Conservation (phyloP, 192 early-diverging fungal species). For the Phlyctochytrium bullatum region DNA sequence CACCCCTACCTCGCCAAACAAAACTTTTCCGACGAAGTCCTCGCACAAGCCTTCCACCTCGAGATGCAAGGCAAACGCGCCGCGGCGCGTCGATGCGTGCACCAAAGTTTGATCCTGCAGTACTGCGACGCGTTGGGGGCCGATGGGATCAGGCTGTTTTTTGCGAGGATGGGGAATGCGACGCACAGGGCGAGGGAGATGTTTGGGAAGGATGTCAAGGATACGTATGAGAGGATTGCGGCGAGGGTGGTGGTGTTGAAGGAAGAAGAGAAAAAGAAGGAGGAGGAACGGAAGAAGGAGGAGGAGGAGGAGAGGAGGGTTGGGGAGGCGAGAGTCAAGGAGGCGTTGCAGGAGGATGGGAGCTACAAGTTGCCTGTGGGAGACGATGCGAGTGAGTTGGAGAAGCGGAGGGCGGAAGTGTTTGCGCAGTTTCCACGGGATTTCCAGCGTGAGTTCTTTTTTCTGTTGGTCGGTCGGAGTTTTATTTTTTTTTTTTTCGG, state of each 20-base stretch:
- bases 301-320: slow-evolving; percentile 48
- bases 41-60: slow-evolving; percentile 77
- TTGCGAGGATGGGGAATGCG: slow-evolving; percentile 55
- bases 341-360: slow-evolving; percentile 74
- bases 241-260: slow-evolving; percentile 69
- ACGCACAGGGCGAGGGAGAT: slow-evolving; percentile 64
- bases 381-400: slow-evolving; percentile 55
- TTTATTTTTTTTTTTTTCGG: slow-evolving; percentile 10
- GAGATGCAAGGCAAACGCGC: slow-evolving; percentile 70
- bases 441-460: slow-evolving; percentile 54
- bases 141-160: slow-evolving; percentile 83
- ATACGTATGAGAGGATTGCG: slow-evolving; percentile 78
- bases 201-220: slow-evolving; percentile 83
- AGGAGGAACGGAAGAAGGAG: slow-evolving; percentile 35
- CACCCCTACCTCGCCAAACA: slow-evolving; percentile 70
- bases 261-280: slow-evolving; percentile 46
- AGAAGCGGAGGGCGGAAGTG: slow-evolving; percentile 56
- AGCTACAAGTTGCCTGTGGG: slow-evolving; percentile 70
- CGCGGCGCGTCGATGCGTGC: slow-evolving; percentile 71
- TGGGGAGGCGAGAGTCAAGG: slow-evolving; percentile 57
- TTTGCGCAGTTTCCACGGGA: slow-evolving; percentile 67
- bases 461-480: neutral
- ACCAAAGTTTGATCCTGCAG: slow-evolving; percentile 78
- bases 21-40: slow-evolving; percentile 74
- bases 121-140: slow-evolving; percentile 80